Conservation (phyloP, 164 flowering plant genomes). For the Taxillus chinensis region DNA sequence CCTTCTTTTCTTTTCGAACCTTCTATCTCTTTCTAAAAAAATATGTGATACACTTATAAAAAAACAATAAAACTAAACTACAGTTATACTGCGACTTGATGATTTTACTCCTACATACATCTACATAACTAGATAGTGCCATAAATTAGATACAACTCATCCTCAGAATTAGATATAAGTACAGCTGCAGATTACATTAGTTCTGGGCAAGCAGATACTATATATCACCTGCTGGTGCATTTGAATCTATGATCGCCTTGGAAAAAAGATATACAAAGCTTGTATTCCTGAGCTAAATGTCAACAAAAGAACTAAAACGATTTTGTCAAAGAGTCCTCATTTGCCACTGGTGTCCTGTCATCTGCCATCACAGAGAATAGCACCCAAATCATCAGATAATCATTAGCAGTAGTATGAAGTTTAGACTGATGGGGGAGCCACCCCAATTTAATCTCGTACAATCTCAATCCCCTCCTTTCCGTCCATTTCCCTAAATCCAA, state of each 20-base stretch:
- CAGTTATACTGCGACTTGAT: background rate
- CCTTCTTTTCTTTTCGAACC: too few relatives aligned
- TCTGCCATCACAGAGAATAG: conserved; percentile 9
- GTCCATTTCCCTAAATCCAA: too few relatives aligned
- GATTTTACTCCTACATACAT: conserved; percentile 1
- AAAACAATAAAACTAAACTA: too few relatives aligned
- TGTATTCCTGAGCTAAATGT: background rate
- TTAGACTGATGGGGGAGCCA: too few relatives aligned
- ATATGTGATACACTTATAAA: too few relatives aligned
- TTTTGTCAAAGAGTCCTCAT: conserved; percentile 4
- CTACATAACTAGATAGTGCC: too few relatives aligned
- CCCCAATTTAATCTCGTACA: too few relatives aligned
- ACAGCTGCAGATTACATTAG: conserved; percentile 5
- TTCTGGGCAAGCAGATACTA: conserved; percentile 9
- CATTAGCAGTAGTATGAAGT: too few relatives aligned
- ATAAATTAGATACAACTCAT: background rate
- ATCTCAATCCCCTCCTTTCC: too few relatives aligned
- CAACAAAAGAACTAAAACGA: conserved; percentile 3
- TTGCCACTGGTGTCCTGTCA: conserved; percentile 1
- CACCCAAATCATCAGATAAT: background rate
- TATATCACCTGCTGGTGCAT: conserved; percentile 9
- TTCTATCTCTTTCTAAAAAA: too few relatives aligned
- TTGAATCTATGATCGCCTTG: conserved; percentile 13
- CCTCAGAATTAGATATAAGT: background rate
- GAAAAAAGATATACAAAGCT: conserved; percentile 11